Evolutionary conservation across 2,329 filamentous ascomycete genomes (phyloP), one percentile per base, ranked within the genome.

Genomic region (Paecilomyces fulvus): DNA sequence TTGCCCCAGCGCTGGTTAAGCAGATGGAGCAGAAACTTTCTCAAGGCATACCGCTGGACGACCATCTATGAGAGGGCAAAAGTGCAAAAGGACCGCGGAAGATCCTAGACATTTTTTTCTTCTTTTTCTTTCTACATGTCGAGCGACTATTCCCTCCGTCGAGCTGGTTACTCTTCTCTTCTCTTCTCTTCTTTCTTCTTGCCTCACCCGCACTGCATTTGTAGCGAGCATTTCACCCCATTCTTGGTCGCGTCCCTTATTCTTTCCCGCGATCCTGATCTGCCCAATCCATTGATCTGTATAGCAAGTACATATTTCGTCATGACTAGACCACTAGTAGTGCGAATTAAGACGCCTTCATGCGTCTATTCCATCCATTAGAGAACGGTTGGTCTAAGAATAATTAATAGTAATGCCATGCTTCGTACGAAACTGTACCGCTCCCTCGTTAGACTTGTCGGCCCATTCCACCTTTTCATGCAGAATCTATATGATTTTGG

Each of bases 1-100:
- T 99, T 0, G 91, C 94, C 7, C 81, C 83, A 1, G 80, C 92
- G 20, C 71, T 99, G 56, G 77, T 94, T 66, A 92, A 90, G 72
- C 77, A 89, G 57, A 95, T 99, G 90, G 88, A 95, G 68, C 89
- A 92, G 61, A 83, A 88, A 59, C 79, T 97, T 51, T 80, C 87
- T 7, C 77, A 80, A 63, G 82, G 82, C 48, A 61, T 58, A 53
- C 54, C 17, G 51, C 20, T 51, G 50, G 31, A 49, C 23, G 59
- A 30, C 56, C 58, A 14, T 30, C n/a, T 30, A 52, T 52, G 50
- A 30, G 50, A 25, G 55, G 55, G 17, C 25, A 55, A 37, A 28
- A 31, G 53, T 49, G 23, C 23, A 28, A 52, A 52, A 52, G 30
- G 28, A 25, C 17, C 37, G n/a, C 14, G 37, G 37, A 43, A 43